Percentiles rank a stretch among this genome's conserved stretches.
These are phyloP conservation scores for Termitomyces titanicus DNA, from an alignment of 768 basidiomycete species.

Conservation along the genomic window DNA sequence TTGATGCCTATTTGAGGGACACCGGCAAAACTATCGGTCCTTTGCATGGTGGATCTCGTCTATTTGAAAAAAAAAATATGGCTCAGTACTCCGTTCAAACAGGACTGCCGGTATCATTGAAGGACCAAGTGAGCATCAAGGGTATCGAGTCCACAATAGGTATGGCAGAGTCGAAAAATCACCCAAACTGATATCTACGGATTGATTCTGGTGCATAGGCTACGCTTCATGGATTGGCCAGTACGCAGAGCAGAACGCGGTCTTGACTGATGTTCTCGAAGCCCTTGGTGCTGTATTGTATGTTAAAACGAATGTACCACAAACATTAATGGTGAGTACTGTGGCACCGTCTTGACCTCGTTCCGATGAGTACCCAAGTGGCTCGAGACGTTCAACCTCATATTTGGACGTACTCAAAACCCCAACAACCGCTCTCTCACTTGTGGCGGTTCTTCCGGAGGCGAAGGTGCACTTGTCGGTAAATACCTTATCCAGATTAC, in stretches of 20 bases:
- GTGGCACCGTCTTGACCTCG: neutral
- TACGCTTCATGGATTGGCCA: slow-evolving; percentile 73
- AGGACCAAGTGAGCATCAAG: slow-evolving; percentile 69
- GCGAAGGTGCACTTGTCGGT: slow-evolving; percentile 77
- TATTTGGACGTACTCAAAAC: slow-evolving; percentile 77
- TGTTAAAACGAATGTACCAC: slow-evolving; percentile 71
- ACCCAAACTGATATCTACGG: neutral
- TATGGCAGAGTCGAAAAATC: slow-evolving; percentile 15
- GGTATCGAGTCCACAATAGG: slow-evolving; percentile 71
- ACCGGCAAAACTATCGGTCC: slow-evolving; percentile 70
- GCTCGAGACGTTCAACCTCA: slow-evolving; percentile 71
- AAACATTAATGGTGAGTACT: slow-evolving; percentile 65
- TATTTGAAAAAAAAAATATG: slow-evolving; percentile 1
- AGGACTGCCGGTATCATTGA: slow-evolving; percentile 65
- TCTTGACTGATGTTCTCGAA: slow-evolving; percentile 61
- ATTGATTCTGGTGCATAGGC: slow-evolving; percentile 30
- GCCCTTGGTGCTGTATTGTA: slow-evolving; percentile 67
- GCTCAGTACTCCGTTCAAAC: neutral
- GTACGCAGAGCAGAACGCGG: slow-evolving; percentile 52
- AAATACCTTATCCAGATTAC: slow-evolving; percentile 9
- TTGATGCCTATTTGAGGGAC: slow-evolving; percentile 57
- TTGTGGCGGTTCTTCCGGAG: slow-evolving; percentile 79
- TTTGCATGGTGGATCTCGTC: slow-evolving; percentile 48
- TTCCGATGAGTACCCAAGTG: slow-evolving; percentile 33
- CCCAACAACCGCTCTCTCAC: slow-evolving; percentile 74